phyloP scores from a whole-genome alignment of 345 rosid genomes.

The Populus nigra region DNA sequence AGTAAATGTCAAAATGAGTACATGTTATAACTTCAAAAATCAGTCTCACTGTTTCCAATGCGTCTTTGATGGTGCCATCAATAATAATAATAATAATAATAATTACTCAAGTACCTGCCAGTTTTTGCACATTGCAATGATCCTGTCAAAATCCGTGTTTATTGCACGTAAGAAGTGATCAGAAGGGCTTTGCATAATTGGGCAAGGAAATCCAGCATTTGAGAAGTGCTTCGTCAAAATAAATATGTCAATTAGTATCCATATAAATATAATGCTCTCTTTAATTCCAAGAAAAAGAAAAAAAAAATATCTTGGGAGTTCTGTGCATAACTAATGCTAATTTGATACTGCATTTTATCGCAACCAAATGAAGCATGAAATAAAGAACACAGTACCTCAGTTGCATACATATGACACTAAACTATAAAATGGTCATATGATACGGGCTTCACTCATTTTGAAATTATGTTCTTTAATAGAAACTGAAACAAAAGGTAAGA shows the following conservation, averaged over 20 bases:
- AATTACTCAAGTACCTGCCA: constrained; percentile 67
- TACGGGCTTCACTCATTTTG: constrained; percentile 1
- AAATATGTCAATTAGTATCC: constrained; percentile 27
- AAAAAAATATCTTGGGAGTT: not conserved
- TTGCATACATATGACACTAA: not conserved
- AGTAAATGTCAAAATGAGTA: not conserved
- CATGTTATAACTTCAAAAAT: constrained; percentile 3
- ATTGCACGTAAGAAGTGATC: constrained; percentile 98
- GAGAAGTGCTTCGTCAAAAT: constrained; percentile 79
- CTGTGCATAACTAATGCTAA: not conserved
- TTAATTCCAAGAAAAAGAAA: constrained; percentile 3
- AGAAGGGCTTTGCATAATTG: constrained; percentile 99
- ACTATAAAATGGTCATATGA: not conserved
- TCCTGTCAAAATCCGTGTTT: constrained; percentile 97
- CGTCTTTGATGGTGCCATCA: not conserved
- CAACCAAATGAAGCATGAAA: too few relatives aligned
- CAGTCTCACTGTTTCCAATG: not conserved
- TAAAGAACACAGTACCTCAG: too few relatives aligned
- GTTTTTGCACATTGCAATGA: constrained; percentile 97
- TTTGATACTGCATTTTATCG: too few relatives aligned
- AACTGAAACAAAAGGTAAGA: constrained; percentile 10
- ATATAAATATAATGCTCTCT: not conserved
- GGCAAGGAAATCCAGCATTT: constrained; percentile 99
- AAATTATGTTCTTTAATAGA: not conserved
- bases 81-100: not conserved